Conservation (phyloP, 257 asterid genomes). For the Salvia rosmarinus region DNA sequence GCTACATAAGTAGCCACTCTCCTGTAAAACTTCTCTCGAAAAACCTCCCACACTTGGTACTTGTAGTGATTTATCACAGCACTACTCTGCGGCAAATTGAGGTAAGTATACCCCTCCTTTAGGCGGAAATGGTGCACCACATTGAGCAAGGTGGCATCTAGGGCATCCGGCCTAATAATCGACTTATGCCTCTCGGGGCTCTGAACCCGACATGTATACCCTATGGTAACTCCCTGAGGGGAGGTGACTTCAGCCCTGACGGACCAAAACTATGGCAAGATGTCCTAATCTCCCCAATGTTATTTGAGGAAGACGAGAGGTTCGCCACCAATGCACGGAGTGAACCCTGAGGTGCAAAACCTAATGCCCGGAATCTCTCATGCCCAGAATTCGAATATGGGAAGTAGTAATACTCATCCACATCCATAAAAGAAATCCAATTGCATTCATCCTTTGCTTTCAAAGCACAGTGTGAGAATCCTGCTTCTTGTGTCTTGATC, state of each 20-base stretch:
- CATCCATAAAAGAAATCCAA: constrained; percentile 94
- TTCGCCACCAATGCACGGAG: constrained; percentile 62
- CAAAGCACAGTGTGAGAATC: constrained; percentile 86
- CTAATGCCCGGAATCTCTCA: constrained; percentile 35
- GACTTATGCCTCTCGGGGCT: constrained; percentile 98
- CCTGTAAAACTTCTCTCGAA: constrained; percentile 76
- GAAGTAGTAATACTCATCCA: constrained; percentile 84
- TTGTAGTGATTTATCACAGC: constrained; percentile 85
- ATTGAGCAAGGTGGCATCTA: constrained; percentile 75
- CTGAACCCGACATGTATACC: constrained; percentile 89
- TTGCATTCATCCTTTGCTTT: constrained; percentile 68
- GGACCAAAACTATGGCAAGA: constrained; percentile 95
- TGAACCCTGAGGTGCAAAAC: constrained; percentile 51
- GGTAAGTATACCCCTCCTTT: constrained; percentile 58
- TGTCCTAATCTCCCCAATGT: constrained; percentile 77
- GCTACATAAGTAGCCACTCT: constrained; percentile 93
- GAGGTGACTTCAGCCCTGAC: constrained; percentile 68
- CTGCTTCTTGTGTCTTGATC: constrained; percentile 97
- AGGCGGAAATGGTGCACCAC: constrained; percentile 95
- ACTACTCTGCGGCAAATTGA: constrained; percentile 66
- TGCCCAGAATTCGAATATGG: constrained; percentile 52
- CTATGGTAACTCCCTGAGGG: constrained; percentile 79
- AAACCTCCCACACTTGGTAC: constrained; percentile 97
- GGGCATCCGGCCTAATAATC: constrained; percentile 75
- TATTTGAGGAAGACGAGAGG: constrained; percentile 50